Evolutionary conservation across 2,329 filamentous ascomycete species (phyloP).

Genomic region (Hypocrella siamensis): DNA sequence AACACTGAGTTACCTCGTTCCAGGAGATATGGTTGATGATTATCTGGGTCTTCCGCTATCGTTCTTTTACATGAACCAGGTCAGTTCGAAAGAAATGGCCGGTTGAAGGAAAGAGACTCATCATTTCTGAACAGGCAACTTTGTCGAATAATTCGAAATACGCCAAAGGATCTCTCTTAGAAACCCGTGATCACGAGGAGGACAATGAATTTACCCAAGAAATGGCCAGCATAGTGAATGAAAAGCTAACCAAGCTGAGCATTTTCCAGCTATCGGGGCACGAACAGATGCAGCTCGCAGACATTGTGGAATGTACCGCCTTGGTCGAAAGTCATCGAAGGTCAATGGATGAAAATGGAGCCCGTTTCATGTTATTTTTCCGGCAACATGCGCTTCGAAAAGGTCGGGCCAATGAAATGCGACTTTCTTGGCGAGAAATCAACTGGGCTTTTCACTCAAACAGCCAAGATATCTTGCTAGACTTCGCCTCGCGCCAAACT

Average conservation of each 20-base stretch:
- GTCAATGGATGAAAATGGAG: constrained; percentile 81
- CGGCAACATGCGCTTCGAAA: constrained; percentile 62
- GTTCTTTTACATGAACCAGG: constrained; percentile 1
- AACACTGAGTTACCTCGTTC: constrained; percentile 66
- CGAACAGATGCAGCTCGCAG: constrained; percentile 72
- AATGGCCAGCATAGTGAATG: constrained; percentile 53
- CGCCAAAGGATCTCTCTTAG: constrained; percentile 21
- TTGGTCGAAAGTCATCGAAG: constrained; percentile 74
- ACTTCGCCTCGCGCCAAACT: constrained; percentile 68
- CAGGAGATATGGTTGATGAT: constrained; percentile 67
- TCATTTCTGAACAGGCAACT: neutral
- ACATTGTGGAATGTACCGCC: constrained; percentile 72
- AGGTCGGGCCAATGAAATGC: constrained; percentile 45
- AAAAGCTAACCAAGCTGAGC: constrained; percentile 59
- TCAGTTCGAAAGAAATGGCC: constrained; percentile 2
- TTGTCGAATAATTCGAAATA: constrained; percentile 9
- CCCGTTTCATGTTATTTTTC: constrained; percentile 77
- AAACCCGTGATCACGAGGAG: constrained; percentile 30
- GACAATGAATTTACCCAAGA: constrained; percentile 55
- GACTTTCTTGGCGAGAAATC: constrained; percentile 65
- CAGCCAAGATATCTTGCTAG: constrained; percentile 78
- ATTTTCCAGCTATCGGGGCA: constrained; percentile 68
- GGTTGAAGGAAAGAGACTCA: neutral
- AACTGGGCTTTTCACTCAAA: constrained; percentile 73
- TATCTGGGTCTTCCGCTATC: constrained; percentile 45